Conservation (phyloP, 2,329 filamentous ascomycete genomes). For the Phaeosphaeria sp. region DNA sequence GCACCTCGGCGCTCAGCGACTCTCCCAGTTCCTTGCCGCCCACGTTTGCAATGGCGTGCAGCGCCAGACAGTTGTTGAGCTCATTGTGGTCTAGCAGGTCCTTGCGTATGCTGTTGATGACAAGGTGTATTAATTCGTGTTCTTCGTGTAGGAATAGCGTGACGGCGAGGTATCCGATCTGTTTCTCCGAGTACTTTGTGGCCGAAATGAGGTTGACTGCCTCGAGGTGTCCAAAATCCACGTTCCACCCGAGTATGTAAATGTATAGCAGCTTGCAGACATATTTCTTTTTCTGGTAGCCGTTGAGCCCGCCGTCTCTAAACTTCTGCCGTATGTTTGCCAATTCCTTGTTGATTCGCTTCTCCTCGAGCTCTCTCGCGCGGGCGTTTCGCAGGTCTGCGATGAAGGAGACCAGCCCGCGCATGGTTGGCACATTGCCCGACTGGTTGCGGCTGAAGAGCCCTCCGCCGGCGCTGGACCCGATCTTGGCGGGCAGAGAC, state of each 20-base stretch:
- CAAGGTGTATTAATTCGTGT: slow-evolving; percentile 92
- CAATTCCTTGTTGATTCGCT: slow-evolving; percentile 98
- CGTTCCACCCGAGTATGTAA: slow-evolving; percentile 98
- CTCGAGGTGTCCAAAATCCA: slow-evolving; percentile 98
- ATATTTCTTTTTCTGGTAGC: slow-evolving; percentile 99
- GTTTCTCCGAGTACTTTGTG: slow-evolving; percentile 97
- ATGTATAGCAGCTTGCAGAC: slow-evolving; percentile 99
- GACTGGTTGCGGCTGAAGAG: slow-evolving; percentile 51
- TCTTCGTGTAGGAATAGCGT: slow-evolving; percentile 97
- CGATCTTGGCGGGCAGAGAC: slow-evolving; percentile 44
- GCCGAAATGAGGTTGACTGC: slow-evolving; percentile 97
- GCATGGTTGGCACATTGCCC: slow-evolving; percentile 51
- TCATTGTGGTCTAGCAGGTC: slow-evolving; percentile 95
- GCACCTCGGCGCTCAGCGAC: slow-evolving; percentile 88
- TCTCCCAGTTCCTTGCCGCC: slow-evolving; percentile 97
- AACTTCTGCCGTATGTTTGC: slow-evolving; percentile 99
- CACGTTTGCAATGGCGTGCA: slow-evolving; percentile 98
- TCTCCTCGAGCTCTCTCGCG: slow-evolving; percentile 95
- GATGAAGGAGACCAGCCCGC: slow-evolving; percentile 92
- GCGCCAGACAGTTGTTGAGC: slow-evolving; percentile 92
- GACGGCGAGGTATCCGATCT: slow-evolving; percentile 97
- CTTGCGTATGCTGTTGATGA: slow-evolving; percentile 98
- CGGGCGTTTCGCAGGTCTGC: slow-evolving; percentile 94
- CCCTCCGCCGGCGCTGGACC: slow-evolving; percentile 46
- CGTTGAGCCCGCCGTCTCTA: slow-evolving; percentile 90